Base-by-base conservation (phyloP, 495 filamentous ascomycete genomes). In the Coniosporium apollinis region DNA sequence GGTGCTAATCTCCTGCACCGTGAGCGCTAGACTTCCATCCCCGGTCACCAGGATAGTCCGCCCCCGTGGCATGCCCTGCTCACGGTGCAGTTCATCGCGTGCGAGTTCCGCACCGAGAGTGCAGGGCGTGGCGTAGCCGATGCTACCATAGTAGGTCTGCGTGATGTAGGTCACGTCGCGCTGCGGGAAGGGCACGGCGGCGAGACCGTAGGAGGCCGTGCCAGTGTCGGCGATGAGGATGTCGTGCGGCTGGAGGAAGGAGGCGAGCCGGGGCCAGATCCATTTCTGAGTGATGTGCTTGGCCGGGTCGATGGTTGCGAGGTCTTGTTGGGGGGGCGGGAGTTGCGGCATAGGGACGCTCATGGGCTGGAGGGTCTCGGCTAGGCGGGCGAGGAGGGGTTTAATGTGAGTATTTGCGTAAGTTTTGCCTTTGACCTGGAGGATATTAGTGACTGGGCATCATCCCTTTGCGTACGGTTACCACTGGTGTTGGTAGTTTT, bases 91-190 rank as follows among this genome's bases (percentile, higher is more conserved):
- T 24, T 52, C 48, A 1, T 20, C 16, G 3, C 49, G 39, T 3
- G 55, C 52, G 11, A 57, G 31, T 19, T 51, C 55, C 8, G 41
- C 42, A 11, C 57, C 57, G 5, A 60, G 47, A 1, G 53, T 41
- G 10, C 55, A 52, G 2, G 53, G 41, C 1, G 49, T 54, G 21
- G 53, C 49, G 32, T 44, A 58, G 8, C 57, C 57, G 38, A 60
- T 60, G 22, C 36, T 43, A 34, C 54, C 50, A 28, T 57, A 60
- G 43, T 58, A 60, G 21, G 43, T 52, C 33, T 60, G 57, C 4
- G 47, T 47, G 13, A 48, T 41, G 45, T 44, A 57, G 16, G 7
- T 35, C 11, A 30, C 21, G n/a, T 37, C 2, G 17, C 13, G 2
- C 35, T 30, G 1, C 1, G 49, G 47, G 35, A 47, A 47, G n/a